Evolutionary conservation across 345 rosid species (phyloP).

Genomic region (Dipteronia sinensis): DNA sequence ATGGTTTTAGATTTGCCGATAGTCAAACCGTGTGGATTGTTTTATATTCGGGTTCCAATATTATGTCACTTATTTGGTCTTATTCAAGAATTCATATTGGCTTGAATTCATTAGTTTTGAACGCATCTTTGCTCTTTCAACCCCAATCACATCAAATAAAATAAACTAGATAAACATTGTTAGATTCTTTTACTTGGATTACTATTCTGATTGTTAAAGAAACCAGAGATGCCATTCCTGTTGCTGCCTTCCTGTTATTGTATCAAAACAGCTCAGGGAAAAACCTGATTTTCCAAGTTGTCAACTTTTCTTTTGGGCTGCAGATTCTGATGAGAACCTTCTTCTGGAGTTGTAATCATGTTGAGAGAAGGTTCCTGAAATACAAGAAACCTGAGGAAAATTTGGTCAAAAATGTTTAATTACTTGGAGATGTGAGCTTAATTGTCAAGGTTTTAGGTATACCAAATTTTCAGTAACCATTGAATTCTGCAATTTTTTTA

Average conservation of each 20-base stretch:
- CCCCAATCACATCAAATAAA: background rate
- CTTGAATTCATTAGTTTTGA: background rate
- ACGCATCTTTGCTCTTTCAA: background rate
- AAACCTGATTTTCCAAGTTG: background rate
- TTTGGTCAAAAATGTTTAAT: background rate
- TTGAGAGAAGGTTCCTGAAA: background rate
- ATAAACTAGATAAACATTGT: background rate
- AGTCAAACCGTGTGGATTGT: background rate
- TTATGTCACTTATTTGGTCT: background rate
- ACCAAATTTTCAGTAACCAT: background rate
- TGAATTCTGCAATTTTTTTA: background rate
- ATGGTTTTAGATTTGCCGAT: too few relatives aligned
- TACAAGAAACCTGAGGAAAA: background rate
- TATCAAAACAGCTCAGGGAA: background rate
- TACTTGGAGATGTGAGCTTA: background rate
- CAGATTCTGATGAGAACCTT: background rate
- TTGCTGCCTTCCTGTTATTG: background rate
- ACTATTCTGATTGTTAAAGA: background rate
- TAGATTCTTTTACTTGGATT: background rate
- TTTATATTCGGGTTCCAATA: background rate
- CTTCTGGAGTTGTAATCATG: background rate
- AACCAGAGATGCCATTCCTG: background rate
- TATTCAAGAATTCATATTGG: background rate
- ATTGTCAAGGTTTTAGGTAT: background rate
- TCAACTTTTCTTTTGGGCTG: background rate